Evolutionary conservation across 192 early-diverging fungal genomes (phyloP).

Genomic region (Phlyctochytrium planicorne): DNA sequence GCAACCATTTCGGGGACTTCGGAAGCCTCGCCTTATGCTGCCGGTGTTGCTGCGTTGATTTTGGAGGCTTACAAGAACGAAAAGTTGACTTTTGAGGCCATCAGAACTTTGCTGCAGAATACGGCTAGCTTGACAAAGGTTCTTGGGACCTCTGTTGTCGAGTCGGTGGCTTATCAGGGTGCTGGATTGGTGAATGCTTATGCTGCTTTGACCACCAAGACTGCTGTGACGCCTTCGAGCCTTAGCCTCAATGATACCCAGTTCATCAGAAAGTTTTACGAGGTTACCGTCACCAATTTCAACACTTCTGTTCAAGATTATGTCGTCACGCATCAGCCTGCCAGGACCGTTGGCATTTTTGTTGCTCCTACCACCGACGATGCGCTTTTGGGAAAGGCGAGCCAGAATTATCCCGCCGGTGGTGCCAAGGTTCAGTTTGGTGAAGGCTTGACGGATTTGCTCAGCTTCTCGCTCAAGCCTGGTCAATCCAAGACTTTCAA

Average conservation of each 20-base stretch:
- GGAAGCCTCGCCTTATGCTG: conserved; percentile 63
- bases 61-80: conserved; percentile 37
- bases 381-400: background rate
- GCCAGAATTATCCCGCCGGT: background rate
- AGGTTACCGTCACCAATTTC: background rate
- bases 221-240: conserved; percentile 47
- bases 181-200: conserved; percentile 74
- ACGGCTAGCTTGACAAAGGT: conserved; percentile 40
- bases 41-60: conserved; percentile 49
- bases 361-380: conserved; percentile 31
- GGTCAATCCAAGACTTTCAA: conserved; percentile 27
- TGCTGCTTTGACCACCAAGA: conserved; percentile 53
- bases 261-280: background rate
- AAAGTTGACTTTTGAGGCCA: conserved; percentile 20
- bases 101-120: conserved; percentile 48
- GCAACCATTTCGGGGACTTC: conserved; percentile 48
- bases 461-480: conserved; percentile 23
- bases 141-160: conserved; percentile 21
- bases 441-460: background rate
- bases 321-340: conserved; percentile 31
- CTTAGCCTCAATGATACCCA: conserved; percentile 1
- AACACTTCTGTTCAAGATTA: conserved; percentile 27
- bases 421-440: background rate
- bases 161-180: conserved; percentile 67
- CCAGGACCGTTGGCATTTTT: conserved; percentile 30